A percentile compares a stretch with the other conserved stretches of the same genome.
Evolutionary conservation across 75 land plant species (phyloP).

Genomic region (Sequoiadendron giganteum): DNA sequence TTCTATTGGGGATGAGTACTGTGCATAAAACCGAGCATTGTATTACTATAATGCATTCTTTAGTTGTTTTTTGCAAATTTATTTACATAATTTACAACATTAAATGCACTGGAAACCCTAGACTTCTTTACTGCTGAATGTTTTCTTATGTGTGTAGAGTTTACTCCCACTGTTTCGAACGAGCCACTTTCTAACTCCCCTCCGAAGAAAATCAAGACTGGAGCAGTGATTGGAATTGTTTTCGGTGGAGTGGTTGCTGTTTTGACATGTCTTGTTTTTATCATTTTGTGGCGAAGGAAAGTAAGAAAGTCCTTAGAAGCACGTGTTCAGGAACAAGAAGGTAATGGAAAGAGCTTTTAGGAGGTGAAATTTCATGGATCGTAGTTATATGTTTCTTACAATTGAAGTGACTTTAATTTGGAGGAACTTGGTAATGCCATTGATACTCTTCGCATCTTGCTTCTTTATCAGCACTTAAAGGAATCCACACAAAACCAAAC

Average conservation of each 20-base stretch:
- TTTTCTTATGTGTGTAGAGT: constrained; percentile 32
- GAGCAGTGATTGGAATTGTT: constrained; percentile 24
- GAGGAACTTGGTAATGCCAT: background rate
- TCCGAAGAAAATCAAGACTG: constrained; percentile 16
- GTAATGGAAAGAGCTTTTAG: constrained; percentile 8
- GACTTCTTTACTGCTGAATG: background rate
- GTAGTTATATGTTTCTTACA: background rate
- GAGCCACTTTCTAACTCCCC: constrained; percentile 13
- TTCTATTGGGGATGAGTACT: background rate
- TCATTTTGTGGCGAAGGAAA: constrained; percentile 12
- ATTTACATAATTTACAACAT: background rate
- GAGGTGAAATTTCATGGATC: background rate
- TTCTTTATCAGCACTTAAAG: constrained; percentile 29
- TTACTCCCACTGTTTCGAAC: constrained; percentile 38
- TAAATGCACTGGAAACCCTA: background rate
- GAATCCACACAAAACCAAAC: constrained; percentile 26
- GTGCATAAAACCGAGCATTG: too few species aligned
- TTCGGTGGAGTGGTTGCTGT: constrained; percentile 25
- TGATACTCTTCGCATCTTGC: background rate
- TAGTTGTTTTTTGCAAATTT: background rate
- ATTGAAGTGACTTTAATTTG: background rate
- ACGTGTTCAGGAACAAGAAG: constrained; percentile 25
- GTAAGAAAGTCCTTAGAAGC: background rate
- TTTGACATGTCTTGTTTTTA: background rate
- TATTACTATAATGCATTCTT: background rate